Evolutionary conservation across 2,329 filamentous ascomycete genomes (phyloP), one percentile per base, ranked within the genome.

Genomic region (Endoconidiophora polonica): DNA sequence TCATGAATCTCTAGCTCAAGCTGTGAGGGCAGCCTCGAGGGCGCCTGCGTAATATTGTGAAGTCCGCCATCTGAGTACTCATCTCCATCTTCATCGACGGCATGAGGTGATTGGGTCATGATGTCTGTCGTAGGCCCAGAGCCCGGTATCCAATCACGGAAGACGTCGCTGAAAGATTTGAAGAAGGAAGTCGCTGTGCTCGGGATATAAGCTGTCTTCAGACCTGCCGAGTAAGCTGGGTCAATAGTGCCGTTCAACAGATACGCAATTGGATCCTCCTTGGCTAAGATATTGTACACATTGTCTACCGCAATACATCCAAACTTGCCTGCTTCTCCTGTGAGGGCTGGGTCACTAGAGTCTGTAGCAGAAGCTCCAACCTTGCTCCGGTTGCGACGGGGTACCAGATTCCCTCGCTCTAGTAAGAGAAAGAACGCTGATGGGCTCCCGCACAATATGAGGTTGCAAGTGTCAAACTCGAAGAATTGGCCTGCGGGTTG

Each of bases 1-100:
- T 98, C 84, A 60, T 96, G 91, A 0, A 90, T 90, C 60, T 96
- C 90, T 47, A 98, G 73, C 63, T 98, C 91, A n/a, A 96, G 68
- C 57, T 78, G 77, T 14, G 73, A 81, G 0, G 72, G 74, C 37
- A 77, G 66, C 39, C 74, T 71, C 44, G 65, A 56, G 1, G 69
- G 26, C 20, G 36, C 4, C 12, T 10, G 7, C 7, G 26, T 10
- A 20, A 6, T 22, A 40, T 38, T 3, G 18, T 29, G 12, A 14
- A 39, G n/a, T 37, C 20, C n/a, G 26, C 6, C 24, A 10, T 16
- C 24, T 14, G 3, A 12, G 4, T 4, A n/a, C 22, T 3, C 42
- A 22, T 12, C 23, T 24, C 22, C 42, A 16, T 63, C 33, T 60
- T 63, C 6, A 53, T 43, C 10, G 59, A 50, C 1, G 58, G 52